Conservation (phyloP, 768 basidiomycete species). For the Rubroboletus pulcherrimus region DNA sequence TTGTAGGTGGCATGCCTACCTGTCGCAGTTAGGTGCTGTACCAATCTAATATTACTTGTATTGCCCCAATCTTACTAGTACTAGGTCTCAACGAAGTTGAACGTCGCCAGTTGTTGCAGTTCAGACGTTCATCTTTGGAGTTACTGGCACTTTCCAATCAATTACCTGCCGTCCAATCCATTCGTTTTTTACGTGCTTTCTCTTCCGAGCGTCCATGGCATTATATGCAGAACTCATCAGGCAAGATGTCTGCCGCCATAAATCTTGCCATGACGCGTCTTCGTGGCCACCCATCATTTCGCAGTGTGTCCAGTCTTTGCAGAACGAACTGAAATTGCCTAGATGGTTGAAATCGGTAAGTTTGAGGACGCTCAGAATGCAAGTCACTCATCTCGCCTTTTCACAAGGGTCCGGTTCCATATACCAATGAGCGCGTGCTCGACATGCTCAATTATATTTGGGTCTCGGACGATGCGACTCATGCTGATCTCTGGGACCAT, state of each 20-base stretch:
- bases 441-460: background rate
- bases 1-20: too few relatives aligned
- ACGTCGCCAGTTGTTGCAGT: too few relatives aligned
- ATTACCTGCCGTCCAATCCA: too few relatives aligned
- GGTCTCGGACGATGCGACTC: background rate
- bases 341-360: slow-evolving; percentile 2
- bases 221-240: background rate
- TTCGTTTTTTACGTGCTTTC: too few relatives aligned
- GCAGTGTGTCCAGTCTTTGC: background rate
- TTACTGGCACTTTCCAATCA: too few relatives aligned
- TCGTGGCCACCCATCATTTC: background rate
- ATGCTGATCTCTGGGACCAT: background rate
- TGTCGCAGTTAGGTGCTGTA: too few relatives aligned
- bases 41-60: too few relatives aligned
- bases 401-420: background rate
- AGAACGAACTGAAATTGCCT: background rate
- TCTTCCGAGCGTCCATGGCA: too few relatives aligned
- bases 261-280: background rate
- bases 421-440: background rate
- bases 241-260: background rate
- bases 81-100: too few relatives aligned
- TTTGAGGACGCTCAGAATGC: background rate
- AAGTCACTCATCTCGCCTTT: background rate
- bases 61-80: too few relatives aligned
- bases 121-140: too few relatives aligned